Evolutionary conservation across 2,329 filamentous ascomycete species (phyloP).

Genomic region (Diplodia seriata): DNA sequence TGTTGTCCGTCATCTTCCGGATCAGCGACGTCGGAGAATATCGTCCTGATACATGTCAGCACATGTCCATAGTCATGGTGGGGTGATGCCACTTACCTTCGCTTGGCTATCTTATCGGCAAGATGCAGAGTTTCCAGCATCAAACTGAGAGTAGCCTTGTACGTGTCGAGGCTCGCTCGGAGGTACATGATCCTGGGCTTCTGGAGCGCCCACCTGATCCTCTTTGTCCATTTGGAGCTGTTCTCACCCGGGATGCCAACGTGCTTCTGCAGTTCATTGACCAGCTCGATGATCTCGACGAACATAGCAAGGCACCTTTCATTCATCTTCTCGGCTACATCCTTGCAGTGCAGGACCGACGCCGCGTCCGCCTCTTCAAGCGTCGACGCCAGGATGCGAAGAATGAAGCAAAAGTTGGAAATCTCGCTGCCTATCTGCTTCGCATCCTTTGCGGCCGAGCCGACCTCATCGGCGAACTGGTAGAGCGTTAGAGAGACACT

Average conservation of each 20-base stretch:
- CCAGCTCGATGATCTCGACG: not conserved
- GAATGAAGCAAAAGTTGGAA: not conserved
- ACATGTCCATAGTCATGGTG: no score
- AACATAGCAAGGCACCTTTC: not conserved
- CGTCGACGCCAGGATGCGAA: not conserved
- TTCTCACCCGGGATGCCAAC: not conserved
- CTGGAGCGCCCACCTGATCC: not conserved
- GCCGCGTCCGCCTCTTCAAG: not conserved
- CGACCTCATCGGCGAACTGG: not conserved
- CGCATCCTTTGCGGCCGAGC: not conserved
- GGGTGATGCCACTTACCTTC: not conserved
- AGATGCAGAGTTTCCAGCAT: not conserved
- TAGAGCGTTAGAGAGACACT: not conserved
- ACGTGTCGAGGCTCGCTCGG: not conserved
- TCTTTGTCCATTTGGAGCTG: not conserved
- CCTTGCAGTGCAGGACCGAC: not conserved
- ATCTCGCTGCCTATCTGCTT: not conserved
- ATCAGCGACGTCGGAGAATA: not conserved
- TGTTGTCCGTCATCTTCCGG: not conserved
- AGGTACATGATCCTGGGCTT: constrained; percentile 1
- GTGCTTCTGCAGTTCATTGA: not conserved
- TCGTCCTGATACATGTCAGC: not conserved
- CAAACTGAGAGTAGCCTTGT: constrained; percentile 1
- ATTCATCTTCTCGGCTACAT: not conserved
- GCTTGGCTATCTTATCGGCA: not conserved